Conservation (phyloP, 345 rosid genomes). For the Salix caprea region DNA sequence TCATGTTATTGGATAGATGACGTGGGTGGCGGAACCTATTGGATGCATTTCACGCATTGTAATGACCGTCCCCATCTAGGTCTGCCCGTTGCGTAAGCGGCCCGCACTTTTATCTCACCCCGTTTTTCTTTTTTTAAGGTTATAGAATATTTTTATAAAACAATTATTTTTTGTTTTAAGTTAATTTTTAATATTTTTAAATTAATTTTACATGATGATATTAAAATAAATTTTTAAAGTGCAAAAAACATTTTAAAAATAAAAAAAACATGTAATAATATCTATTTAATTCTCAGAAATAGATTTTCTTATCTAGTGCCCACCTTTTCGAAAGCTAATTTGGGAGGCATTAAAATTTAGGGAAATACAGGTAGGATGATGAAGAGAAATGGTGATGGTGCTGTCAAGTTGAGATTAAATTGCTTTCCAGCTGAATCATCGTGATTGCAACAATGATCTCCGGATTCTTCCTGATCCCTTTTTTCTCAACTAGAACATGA, state of each 20-base stretch:
- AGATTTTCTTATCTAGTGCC: not conserved
- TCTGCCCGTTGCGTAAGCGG: slow-evolving; percentile 29
- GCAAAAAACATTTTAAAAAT: no score
- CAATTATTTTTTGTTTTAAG: no score
- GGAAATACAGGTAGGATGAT: not conserved
- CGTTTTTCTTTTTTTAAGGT: no score
- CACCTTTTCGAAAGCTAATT: not conserved
- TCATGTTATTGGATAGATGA: not conserved
- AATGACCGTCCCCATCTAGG: slow-evolving; percentile 7
- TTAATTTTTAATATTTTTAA: no score
- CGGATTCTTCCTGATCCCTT: not conserved
- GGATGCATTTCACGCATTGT: slow-evolving; percentile 8
- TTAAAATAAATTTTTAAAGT: no score
- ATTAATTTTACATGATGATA: no score
- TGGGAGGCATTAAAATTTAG: not conserved
- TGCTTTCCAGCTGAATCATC: not conserved
- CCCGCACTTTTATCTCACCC: not conserved
- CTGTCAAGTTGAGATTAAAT: not conserved
- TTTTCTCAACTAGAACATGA: no score
- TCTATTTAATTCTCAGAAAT: not conserved
- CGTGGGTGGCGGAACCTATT: slow-evolving; percentile 15
- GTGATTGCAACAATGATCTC: not conserved
- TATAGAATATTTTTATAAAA: no score
- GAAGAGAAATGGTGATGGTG: not conserved
- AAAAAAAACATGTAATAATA: no score